Evolutionary conservation across 805 yeast genomes (phyloP).

Genomic region (Hyphopichia homilentoma): DNA sequence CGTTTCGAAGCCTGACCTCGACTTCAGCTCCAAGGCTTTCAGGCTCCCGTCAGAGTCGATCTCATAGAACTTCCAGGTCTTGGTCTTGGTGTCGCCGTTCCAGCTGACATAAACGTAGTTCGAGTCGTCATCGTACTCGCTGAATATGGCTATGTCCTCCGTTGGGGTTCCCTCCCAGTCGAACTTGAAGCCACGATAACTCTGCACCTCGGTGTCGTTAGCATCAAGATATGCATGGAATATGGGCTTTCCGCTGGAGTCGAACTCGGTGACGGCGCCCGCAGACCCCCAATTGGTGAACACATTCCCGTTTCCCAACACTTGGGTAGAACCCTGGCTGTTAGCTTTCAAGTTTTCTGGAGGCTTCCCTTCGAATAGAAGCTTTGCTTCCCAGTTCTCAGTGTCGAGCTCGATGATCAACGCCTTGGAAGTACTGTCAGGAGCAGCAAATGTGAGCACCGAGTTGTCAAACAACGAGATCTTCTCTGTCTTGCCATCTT

Average conservation of each 20-base stretch:
- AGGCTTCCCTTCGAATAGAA: constrained; percentile 14
- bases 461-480: constrained; percentile 29
- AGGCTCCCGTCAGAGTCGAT: constrained; percentile 5
- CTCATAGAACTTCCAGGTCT: constrained; percentile 19
- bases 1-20: neutral
- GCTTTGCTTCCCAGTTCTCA: constrained; percentile 16
- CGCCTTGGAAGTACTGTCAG: constrained; percentile 24
- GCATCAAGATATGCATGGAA: constrained; percentile 23
- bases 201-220: constrained; percentile 21
- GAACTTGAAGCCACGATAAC: constrained; percentile 27
- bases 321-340: constrained; percentile 23
- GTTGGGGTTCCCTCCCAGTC: constrained; percentile 26
- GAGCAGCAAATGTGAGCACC: constrained; percentile 26
- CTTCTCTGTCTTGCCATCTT: constrained; percentile 15
- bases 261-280: constrained; percentile 29
- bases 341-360: constrained; percentile 17
- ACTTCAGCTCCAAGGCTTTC: neutral
- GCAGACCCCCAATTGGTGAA: constrained; percentile 32
- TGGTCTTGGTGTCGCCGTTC: constrained; percentile 30
- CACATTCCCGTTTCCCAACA: constrained; percentile 24
- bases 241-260: constrained; percentile 18
- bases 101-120: constrained; percentile 22
- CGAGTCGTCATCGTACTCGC: constrained; percentile 8
- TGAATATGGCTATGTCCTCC: constrained; percentile 21
- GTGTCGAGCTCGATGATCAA: constrained; percentile 26